Evolutionary conservation across 176 grass and related monocot genomes (phyloP).

Genomic region (Raddia guianensis): DNA sequence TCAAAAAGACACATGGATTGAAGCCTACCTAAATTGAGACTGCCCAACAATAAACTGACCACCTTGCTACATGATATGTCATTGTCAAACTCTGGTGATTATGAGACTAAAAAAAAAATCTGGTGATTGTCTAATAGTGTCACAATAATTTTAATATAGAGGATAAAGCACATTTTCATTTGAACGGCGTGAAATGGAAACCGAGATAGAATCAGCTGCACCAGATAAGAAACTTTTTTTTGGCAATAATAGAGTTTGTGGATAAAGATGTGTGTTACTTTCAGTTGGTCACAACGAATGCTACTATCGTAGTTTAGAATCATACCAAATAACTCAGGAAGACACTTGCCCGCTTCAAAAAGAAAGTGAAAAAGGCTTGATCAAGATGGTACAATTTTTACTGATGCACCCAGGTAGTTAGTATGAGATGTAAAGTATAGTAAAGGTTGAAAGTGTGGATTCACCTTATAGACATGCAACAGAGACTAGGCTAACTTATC

Average conservation of each 20-base stretch:
- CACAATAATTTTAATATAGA: not conserved
- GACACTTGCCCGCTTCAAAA: too few species aligned
- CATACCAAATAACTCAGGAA: not conserved
- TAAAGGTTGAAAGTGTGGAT: not conserved
- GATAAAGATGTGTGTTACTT: not conserved
- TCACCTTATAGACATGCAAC: not conserved
- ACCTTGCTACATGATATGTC: not conserved
- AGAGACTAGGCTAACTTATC: not conserved
- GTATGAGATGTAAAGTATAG: not conserved
- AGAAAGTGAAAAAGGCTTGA: too few species aligned
- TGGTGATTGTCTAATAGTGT: not conserved
- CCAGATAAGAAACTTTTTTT: not conserved
- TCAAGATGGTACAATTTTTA: not conserved
- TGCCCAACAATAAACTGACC: not conserved
- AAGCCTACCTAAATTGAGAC: not conserved
- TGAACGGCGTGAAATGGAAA: constrained; percentile 8
- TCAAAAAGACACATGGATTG: not conserved
- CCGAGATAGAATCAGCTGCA: not conserved
- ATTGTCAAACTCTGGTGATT: not conserved
- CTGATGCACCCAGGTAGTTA: not conserved
- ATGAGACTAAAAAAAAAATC: not conserved
- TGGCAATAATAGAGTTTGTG: not conserved
- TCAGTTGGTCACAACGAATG: not conserved
- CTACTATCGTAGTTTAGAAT: not conserved
- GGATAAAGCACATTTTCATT: not conserved